Evolutionary conservation across 495 filamentous ascomycete genomes (phyloP).

Genomic region (Lichenothelia convexa): DNA sequence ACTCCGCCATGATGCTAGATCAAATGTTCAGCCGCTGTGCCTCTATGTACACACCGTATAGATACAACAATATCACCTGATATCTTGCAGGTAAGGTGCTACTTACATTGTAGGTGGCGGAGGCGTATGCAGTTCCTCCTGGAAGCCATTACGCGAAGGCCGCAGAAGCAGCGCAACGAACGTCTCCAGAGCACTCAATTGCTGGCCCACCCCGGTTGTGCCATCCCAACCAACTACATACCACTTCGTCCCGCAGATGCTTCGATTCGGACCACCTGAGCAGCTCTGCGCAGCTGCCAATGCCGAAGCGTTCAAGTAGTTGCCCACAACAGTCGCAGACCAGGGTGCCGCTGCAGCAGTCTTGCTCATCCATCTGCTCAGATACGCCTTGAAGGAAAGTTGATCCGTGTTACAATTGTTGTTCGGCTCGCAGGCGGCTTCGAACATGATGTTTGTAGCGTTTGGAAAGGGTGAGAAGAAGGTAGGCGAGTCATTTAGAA

Average conservation of each 20-base stretch:
- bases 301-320: conserved; percentile 18
- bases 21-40: too few species aligned
- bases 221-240: conserved; percentile 23
- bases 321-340: conserved; percentile 15
- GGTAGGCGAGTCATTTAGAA: conserved; percentile 13
- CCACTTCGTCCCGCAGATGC: conserved; percentile 21
- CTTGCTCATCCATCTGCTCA: conserved; percentile 26
- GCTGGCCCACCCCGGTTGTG: conserved; percentile 35
- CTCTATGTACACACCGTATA: too few species aligned
- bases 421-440: conserved; percentile 21
- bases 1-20: too few species aligned
- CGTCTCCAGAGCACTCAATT: conserved; percentile 53
- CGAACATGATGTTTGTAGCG: conserved; percentile 24
- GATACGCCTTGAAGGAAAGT: conserved; percentile 28
- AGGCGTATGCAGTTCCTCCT: too few species aligned
- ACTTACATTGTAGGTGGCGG: too few species aligned
- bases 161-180: conserved; percentile 35
- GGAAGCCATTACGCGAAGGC: too few species aligned
- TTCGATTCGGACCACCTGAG: conserved; percentile 14
- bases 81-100: too few species aligned
- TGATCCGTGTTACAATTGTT: conserved; percentile 25
- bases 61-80: too few species aligned
- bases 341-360: conserved; percentile 23
- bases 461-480: conserved; percentile 23
- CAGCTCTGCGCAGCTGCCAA: conserved; percentile 23